phyloP scores from a whole-genome alignment of 2,329 filamentous ascomycete genomes.

The Cordyceps farinosa region DNA sequence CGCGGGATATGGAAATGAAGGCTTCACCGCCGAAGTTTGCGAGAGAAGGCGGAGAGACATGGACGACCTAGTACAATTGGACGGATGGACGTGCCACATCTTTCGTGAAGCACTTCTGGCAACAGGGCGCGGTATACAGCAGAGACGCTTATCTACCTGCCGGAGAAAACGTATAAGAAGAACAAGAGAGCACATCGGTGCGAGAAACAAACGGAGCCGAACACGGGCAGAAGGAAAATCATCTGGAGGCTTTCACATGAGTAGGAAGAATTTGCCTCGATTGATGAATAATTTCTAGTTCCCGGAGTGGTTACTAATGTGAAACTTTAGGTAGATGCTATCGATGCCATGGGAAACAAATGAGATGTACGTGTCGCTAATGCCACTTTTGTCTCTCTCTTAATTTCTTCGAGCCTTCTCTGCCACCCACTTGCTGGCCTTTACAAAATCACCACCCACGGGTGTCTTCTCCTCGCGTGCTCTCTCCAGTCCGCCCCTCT shows the following conservation, averaged over 20 bases:
- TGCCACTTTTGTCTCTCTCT: not conserved
- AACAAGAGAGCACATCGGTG: too few species aligned
- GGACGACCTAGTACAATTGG: too few species aligned
- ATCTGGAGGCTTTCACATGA: not conserved
- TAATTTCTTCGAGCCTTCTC: conserved; percentile 16
- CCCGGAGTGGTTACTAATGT: not conserved
- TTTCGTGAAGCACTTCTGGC: too few species aligned
- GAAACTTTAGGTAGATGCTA: not conserved
- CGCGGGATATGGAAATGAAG: not conserved
- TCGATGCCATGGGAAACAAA: not conserved
- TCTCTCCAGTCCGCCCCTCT: conserved; percentile 38
- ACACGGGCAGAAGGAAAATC: not conserved
- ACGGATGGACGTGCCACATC: too few species aligned
- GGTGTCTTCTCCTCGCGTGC: conserved; percentile 36
- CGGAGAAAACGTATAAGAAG: too few species aligned
- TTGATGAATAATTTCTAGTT: not conserved
- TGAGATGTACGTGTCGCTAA: not conserved
- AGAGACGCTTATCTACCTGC: too few species aligned
- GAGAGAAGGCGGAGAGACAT: too few species aligned
- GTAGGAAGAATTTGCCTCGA: not conserved
- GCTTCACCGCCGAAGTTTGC: too few species aligned
- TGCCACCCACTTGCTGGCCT: conserved; percentile 20
- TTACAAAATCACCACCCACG: conserved; percentile 33
- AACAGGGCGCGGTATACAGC: too few species aligned
- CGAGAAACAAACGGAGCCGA: too few species aligned